Evolutionary conservation across 2,329 filamentous ascomycete species (phyloP).

Genomic region (Aureobasidium sp.): DNA sequence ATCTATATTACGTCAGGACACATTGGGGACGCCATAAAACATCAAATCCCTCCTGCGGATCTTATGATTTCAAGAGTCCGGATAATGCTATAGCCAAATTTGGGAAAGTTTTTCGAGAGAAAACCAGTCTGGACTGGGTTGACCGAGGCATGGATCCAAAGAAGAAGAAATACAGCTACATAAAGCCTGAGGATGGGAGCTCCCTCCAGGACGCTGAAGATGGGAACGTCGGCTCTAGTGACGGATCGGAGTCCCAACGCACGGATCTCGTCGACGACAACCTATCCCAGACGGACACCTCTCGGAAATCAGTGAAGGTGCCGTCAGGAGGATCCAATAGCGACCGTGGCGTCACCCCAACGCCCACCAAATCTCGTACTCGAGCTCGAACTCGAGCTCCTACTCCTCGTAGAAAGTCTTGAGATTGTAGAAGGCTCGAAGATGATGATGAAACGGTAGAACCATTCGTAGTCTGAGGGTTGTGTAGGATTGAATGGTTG

Average conservation of each 20-base stretch:
- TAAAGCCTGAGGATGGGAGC: background rate
- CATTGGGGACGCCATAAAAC: background rate
- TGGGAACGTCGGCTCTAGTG: background rate
- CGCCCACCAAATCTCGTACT: slow-evolving; percentile 1
- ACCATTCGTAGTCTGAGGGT: slow-evolving; percentile 2
- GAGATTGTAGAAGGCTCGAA: background rate
- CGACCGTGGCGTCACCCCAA: background rate
- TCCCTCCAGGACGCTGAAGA: background rate
- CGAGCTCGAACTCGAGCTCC: background rate
- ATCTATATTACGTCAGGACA: slow-evolving; percentile 8
- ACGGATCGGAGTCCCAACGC: background rate
- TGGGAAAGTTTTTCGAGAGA: background rate
- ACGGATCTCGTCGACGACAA: background rate
- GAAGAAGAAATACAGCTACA: slow-evolving; percentile 5
- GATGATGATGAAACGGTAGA: slow-evolving; percentile 1
- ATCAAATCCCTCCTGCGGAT: background rate
- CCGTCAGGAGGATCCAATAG: slow-evolving; percentile 1
- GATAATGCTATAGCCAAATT: slow-evolving; percentile 4
- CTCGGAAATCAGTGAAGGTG: background rate
- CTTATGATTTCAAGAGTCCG: background rate
- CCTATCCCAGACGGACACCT: slow-evolving; percentile 3
- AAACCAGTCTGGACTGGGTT: background rate
- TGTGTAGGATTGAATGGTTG: background rate
- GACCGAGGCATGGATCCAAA: background rate
- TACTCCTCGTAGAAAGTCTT: background rate